A percentile compares a stretch with the other conserved stretches of the same genome.
phyloP scores from a whole-genome alignment of 345 rosid species.

The Lepidium sativum region DNA sequence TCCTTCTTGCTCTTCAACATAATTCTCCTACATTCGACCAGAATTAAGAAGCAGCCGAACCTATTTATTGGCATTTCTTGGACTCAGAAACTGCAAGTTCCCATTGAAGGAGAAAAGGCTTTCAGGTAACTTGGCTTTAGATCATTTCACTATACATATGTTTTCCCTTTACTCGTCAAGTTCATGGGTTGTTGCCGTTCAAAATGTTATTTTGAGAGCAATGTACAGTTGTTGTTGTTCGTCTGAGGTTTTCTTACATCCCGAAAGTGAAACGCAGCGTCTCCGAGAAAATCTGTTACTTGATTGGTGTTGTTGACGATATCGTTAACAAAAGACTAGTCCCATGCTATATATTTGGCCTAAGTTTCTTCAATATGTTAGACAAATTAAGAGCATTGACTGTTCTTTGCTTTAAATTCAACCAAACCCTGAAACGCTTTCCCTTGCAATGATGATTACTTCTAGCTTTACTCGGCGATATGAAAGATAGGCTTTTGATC shows the following conservation, averaged over 20 bases:
- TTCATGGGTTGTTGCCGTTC: background rate
- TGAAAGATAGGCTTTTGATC: background rate
- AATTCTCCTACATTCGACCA: too few species aligned
- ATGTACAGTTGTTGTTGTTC: background rate
- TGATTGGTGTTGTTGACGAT: background rate
- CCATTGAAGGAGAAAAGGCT: too few species aligned
- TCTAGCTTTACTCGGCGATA: background rate
- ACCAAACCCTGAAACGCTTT: background rate
- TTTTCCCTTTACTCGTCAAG: background rate
- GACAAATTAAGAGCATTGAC: too few species aligned
- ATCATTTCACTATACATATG: background rate
- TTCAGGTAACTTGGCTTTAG: slow-evolving; percentile 48
- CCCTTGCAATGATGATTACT: background rate
- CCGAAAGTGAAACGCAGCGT: background rate
- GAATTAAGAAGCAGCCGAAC: too few species aligned
- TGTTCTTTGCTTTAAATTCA: background rate
- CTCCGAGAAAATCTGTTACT: background rate
- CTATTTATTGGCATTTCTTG: too few species aligned
- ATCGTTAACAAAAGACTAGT: background rate
- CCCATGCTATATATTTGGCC: background rate
- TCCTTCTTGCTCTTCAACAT: too few species aligned
- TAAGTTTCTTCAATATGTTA: background rate
- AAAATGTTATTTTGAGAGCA: background rate
- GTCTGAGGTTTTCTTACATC: background rate
- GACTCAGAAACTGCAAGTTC: too few species aligned